phyloP scores from a whole-genome alignment of 306 rosid species.

The Begonia fuchsioides region DNA sequence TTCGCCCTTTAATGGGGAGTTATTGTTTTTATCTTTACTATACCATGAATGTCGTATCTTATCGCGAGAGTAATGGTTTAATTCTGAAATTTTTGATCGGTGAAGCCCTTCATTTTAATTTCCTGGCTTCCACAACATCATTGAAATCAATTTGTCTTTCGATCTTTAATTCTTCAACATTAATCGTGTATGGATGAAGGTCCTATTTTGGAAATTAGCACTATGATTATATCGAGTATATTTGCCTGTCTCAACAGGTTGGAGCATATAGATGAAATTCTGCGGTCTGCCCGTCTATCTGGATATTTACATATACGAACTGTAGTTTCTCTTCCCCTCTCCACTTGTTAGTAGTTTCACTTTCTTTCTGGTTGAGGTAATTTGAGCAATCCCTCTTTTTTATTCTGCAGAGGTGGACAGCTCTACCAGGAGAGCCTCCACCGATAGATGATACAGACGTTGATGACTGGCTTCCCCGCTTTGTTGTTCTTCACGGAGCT shows the following conservation, averaged over 20 bases:
- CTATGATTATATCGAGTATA: too few species aligned
- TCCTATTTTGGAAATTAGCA: too few species aligned
- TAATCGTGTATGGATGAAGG: too few species aligned
- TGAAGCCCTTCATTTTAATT: too few species aligned
- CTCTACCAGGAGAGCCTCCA: conserved; percentile 77
- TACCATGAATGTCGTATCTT: too few species aligned
- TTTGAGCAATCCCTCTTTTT: conserved; percentile 1
- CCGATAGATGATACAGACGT: conserved; percentile 62
- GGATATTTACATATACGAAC: conserved; percentile 72
- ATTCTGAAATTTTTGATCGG: too few species aligned
- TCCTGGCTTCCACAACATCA: too few species aligned
- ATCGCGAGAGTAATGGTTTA: too few species aligned
- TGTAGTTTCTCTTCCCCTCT: conserved; percentile 28
- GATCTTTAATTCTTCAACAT: too few species aligned
- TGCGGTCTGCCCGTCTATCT: conserved; percentile 70
- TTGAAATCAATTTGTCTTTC: too few species aligned
- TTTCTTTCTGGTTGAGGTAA: neutral
- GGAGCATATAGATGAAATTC: conserved; percentile 63
- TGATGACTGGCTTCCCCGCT: conserved; percentile 94
- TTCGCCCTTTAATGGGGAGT: conserved; percentile 10
- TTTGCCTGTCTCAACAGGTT: conserved; percentile 35
- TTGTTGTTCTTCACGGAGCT: conserved; percentile 61
- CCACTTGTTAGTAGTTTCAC: conserved; percentile 8
- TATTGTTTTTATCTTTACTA: neutral
- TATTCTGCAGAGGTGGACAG: conserved; percentile 52